phyloP scores from a whole-genome alignment of 2,329 filamentous ascomycete genomes.

The Penicillium sp. region DNA sequence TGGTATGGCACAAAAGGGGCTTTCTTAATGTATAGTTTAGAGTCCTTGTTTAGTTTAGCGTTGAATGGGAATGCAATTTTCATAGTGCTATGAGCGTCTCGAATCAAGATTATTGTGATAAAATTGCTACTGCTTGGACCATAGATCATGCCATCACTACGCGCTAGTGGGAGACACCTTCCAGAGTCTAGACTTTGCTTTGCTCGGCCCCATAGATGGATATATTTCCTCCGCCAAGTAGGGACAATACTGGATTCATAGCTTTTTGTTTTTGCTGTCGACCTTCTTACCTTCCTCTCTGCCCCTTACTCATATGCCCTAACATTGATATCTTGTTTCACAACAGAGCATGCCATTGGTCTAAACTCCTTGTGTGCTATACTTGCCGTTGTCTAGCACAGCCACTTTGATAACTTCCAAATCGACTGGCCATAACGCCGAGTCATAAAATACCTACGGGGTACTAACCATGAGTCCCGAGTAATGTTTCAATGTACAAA shows the following conservation, averaged over 20 bases:
- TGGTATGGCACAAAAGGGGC: conserved; percentile 2
- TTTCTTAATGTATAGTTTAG: conserved; percentile 6
- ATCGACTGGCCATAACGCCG: too few relatives aligned
- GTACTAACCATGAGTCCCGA: neutral
- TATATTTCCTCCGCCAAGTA: neutral
- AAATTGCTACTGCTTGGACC: neutral
- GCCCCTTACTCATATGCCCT: neutral
- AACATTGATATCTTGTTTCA: too few relatives aligned
- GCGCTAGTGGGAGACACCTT: neutral
- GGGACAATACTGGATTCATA: too few relatives aligned
- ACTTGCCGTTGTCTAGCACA: too few relatives aligned
- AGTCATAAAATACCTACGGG: too few relatives aligned
- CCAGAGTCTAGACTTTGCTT: neutral
- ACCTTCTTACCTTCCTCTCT: neutral
- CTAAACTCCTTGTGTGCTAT: too few relatives aligned
- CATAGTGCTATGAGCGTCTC: neutral
- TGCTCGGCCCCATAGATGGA: neutral
- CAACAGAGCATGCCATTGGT: too few relatives aligned
- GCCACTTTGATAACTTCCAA: too few relatives aligned
- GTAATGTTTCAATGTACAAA: too few relatives aligned
- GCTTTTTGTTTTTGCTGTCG: neutral
- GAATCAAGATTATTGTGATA: neutral
- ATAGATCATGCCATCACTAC: conserved; percentile 17
- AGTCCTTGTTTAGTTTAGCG: conserved; percentile 4
- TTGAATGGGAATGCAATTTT: neutral